Conservation (phyloP, 2,329 filamentous ascomycete genomes). For the Colletotrichum orchidophilum region DNA sequence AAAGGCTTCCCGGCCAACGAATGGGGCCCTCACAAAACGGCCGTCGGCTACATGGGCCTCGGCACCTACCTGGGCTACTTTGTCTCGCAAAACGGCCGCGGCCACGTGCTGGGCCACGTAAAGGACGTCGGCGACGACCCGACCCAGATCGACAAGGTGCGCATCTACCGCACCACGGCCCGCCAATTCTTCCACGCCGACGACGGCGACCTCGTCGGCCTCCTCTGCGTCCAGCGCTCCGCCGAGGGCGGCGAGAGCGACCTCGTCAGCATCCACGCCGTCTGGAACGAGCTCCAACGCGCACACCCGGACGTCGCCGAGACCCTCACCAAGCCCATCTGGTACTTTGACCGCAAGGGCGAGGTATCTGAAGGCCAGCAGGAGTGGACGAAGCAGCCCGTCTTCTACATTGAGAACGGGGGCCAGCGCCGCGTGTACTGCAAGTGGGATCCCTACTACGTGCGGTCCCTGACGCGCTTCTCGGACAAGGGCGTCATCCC, state of each 20-base stretch:
- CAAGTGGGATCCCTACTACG: conserved; percentile 93
- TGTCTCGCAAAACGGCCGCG: conserved; percentile 84
- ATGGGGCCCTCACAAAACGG: conserved; percentile 84
- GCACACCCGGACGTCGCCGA: conserved; percentile 83
- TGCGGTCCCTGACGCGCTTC: conserved; percentile 79
- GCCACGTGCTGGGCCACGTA: conserved; percentile 88
- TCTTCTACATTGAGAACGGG: conserved; percentile 81
- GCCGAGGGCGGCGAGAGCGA: conserved; percentile 86
- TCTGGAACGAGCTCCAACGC: conserved; percentile 81
- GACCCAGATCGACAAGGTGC: conserved; percentile 83
- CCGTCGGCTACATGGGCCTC: conserved; percentile 90
- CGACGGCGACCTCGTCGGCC: conserved; percentile 82
- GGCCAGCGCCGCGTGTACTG: conserved; percentile 75
- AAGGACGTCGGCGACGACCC: conserved; percentile 88
- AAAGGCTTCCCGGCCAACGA: conserved; percentile 80
- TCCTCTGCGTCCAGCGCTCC: conserved; percentile 82
- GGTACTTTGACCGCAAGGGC: conserved; percentile 94
- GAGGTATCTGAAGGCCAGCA: conserved; percentile 80
- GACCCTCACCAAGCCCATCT: conserved; percentile 78
- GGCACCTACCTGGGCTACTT: conserved; percentile 89
- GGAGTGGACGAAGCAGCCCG: conserved; percentile 75
- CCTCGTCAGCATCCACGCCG: conserved; percentile 79
- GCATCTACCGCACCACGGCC: conserved; percentile 90
- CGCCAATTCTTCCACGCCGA: conserved; percentile 88
- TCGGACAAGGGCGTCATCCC: conserved; percentile 78